phyloP scores from a whole-genome alignment of 257 asterid species.

The Thymus quinquecostatus region DNA sequence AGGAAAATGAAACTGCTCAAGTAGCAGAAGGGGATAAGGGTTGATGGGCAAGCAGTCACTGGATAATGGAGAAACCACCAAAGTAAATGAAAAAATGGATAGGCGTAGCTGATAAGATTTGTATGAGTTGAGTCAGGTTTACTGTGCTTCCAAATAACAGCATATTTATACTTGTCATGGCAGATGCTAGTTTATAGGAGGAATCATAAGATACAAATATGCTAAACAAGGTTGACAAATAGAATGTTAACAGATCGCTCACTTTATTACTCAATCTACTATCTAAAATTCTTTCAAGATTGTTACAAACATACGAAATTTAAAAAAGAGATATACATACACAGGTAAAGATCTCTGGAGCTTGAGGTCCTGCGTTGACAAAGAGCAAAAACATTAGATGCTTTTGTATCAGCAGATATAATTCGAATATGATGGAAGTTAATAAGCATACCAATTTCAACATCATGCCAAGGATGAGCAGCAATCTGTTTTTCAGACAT shows the following conservation, averaged over 20 bases:
- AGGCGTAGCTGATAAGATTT: background rate
- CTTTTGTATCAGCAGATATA: slow-evolving; percentile 4
- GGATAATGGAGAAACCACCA: background rate
- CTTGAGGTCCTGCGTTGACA: slow-evolving; percentile 79
- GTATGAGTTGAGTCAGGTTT: slow-evolving; percentile 9
- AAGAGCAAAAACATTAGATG: slow-evolving; percentile 17
- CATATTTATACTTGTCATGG: background rate
- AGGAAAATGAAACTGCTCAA: background rate
- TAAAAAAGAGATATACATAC: slow-evolving; percentile 48
- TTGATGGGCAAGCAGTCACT: background rate
- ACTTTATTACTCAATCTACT: slow-evolving; percentile 10
- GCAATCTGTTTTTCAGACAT: slow-evolving; percentile 70
- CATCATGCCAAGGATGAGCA: slow-evolving; percentile 99
- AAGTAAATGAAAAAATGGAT: background rate
- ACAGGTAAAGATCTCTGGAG: slow-evolving; percentile 78
- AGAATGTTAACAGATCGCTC: background rate
- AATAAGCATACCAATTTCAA: slow-evolving; percentile 70
- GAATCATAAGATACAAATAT: background rate
- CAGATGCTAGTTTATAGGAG: slow-evolving; percentile 1
- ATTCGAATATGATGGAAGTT: slow-evolving; percentile 15
- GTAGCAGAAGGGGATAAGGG: background rate
- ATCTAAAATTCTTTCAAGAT: slow-evolving; percentile 1
- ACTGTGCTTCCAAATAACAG: background rate
- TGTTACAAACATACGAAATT: slow-evolving; percentile 1
- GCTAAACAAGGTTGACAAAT: background rate